Percentiles rank a stretch among this genome's conserved stretches.
phyloP scores from a whole-genome alignment of 192 early-diverging fungal genomes.

The Nowakowskiella sp. region DNA sequence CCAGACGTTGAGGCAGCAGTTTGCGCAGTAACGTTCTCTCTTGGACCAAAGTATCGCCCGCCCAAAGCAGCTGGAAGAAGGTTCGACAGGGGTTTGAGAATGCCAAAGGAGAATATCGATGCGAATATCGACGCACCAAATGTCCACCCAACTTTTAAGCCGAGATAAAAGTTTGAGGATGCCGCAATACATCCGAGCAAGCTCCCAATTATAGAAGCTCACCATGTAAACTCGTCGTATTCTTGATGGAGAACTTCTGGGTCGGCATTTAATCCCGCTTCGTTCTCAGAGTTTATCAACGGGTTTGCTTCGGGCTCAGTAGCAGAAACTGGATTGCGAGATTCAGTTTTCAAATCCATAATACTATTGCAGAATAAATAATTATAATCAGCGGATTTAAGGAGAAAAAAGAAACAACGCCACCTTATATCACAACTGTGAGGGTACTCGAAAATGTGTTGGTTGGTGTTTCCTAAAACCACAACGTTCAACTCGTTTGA shows the following conservation, averaged over 20 bases:
- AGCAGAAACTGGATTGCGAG: too few relatives aligned
- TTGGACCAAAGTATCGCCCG: constrained; percentile 52
- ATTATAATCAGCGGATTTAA: too few relatives aligned
- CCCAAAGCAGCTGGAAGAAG: constrained; percentile 47
- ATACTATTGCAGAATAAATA: too few relatives aligned
- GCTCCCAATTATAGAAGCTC: not conserved
- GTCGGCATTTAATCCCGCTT: too few relatives aligned
- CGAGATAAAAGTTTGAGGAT: constrained; percentile 63
- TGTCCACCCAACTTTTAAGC: constrained; percentile 70
- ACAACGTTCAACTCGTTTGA: too few relatives aligned
- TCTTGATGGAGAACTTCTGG: not conserved
- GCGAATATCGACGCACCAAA: constrained; percentile 74
- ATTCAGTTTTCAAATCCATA: too few relatives aligned
- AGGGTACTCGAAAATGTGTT: too few relatives aligned
- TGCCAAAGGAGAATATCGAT: constrained; percentile 55
- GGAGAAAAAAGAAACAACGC: too few relatives aligned
- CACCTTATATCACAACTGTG: too few relatives aligned
- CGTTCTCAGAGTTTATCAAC: too few relatives aligned
- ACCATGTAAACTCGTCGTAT: not conserved
- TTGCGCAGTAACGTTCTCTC: constrained; percentile 72
- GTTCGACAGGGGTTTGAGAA: constrained; percentile 55
- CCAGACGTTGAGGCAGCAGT: constrained; percentile 73
- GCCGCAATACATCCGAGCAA: not conserved
- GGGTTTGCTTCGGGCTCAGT: too few relatives aligned
- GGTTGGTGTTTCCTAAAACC: too few relatives aligned